phyloP scores from a whole-genome alignment of 257 asterid genomes.

The Avicennia marina region DNA sequence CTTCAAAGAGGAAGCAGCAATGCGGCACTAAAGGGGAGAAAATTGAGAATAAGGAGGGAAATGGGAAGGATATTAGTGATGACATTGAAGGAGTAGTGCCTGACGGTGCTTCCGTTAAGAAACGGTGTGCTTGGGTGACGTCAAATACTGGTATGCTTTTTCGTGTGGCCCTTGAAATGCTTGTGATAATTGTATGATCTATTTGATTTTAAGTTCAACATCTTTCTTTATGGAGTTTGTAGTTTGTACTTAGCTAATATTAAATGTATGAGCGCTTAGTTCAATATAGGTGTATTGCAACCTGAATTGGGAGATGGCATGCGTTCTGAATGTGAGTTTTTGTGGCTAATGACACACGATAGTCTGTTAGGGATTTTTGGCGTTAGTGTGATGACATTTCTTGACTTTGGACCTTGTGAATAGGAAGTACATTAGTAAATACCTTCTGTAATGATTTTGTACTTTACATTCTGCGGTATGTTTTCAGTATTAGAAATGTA shows the following conservation, averaged over 20 bases:
- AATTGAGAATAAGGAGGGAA: slow-evolving; percentile 29
- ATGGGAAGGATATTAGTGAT: slow-evolving; percentile 21
- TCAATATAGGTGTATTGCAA: neutral
- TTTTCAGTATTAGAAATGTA: too few species aligned
- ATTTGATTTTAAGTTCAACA: neutral
- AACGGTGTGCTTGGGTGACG: slow-evolving; percentile 91
- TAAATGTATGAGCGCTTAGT: neutral
- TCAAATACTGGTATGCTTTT: slow-evolving; percentile 62
- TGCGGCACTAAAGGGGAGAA: slow-evolving; percentile 31
- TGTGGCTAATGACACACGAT: slow-evolving; percentile 6
- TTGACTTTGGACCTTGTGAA: neutral
- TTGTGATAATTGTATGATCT: neutral
- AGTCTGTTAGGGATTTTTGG: neutral
- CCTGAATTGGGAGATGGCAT: slow-evolving; percentile 4
- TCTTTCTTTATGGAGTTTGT: neutral
- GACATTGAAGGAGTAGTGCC: slow-evolving; percentile 30
- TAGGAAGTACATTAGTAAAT: neutral
- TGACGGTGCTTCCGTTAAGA: slow-evolving; percentile 44
- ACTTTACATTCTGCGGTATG: neutral
- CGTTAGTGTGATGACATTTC: neutral
- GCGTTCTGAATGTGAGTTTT: neutral
- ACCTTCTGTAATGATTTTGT: neutral
- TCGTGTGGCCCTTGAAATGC: neutral
- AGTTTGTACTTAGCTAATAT: neutral
- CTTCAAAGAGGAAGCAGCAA: slow-evolving; percentile 36